Evolutionary conservation across 257 asterid species (phyloP).

Genomic region (Fraxinus cuspidata): DNA sequence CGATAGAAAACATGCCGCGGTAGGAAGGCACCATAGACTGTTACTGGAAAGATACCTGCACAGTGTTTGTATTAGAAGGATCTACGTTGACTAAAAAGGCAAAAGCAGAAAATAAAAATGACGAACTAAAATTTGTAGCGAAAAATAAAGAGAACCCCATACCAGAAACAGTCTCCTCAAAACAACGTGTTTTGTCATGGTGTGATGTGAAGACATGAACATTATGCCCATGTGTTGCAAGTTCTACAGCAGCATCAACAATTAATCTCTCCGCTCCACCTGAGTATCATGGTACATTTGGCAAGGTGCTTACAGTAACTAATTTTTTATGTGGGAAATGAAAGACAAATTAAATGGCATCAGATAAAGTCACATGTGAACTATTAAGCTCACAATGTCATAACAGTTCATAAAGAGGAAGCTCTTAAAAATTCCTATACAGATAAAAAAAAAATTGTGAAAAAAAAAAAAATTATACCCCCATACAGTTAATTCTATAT

Average conservation of each 20-base stretch:
- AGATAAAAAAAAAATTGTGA: no score
- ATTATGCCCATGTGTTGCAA: conserved; percentile 71
- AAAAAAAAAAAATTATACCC: no score
- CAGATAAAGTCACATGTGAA: background rate
- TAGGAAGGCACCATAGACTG: conserved; percentile 79
- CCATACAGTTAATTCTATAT: no score
- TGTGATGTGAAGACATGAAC: conserved; percentile 90
- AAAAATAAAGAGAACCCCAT: conserved; percentile 18
- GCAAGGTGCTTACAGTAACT: no score
- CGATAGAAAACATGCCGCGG: conserved; percentile 81
- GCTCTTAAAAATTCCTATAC: background rate
- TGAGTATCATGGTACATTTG: conserved; percentile 27
- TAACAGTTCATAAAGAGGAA: background rate
- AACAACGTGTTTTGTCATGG: conserved; percentile 84
- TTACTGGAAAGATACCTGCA: conserved; percentile 77
- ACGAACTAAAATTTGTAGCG: background rate
- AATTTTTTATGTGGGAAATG: background rate
- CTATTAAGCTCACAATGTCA: background rate
- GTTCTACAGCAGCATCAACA: conserved; percentile 94
- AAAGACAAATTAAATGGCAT: background rate
- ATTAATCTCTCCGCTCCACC: conserved; percentile 99
- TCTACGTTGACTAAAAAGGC: conserved; percentile 6
- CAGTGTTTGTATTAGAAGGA: conserved; percentile 19
- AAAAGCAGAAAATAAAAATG: background rate
- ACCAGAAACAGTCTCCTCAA: conserved; percentile 95